Evolutionary conservation across 495 filamentous ascomycete species (phyloP), one percentile per base, ranked within the genome.

Genomic region (Lindgomyces ingoldianus): DNA sequence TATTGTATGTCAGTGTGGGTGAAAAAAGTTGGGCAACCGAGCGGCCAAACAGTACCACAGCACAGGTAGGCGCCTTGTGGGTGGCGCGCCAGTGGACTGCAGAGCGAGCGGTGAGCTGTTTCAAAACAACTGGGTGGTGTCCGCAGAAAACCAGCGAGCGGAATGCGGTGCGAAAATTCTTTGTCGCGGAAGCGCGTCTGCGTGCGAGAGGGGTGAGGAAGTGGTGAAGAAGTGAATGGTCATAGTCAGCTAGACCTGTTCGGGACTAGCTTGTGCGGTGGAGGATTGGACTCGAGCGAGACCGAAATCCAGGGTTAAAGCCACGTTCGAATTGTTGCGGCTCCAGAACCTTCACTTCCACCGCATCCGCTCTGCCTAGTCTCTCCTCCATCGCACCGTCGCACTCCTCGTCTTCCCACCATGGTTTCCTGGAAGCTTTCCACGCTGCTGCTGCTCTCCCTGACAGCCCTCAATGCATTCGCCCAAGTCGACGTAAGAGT

Each of bases 351-450:
- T 30, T 42, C 47, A 42, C 12, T 29, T 47, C 55, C 16, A 12
- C 33, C 47, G 33, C 36, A 42, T 46, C 22, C 21, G 19, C 11
- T 44, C 30, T 19, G 1, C 19, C 41, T 58, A 36, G 18, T 39
- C 19, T 50, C 39, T 8, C 36, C 26, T 60, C 49, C 45, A 47
- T 47, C 59, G 49, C 48, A 56, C 42, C 25, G 19, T 19, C 57
- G 11, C 41, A 29, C 14, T 14, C 41, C 27, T 25, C 45, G 44
- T 26, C 12, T 27, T 24, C 25, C 33, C 59, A 58, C 58, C 52
- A 92, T 92, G 89, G 85, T 86, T 77, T 85, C 86, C 75, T 81
- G 87, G 73, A 85, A 84, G 78, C 84, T 89, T 73, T 83, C 88
- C 71, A 81, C 85, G 66, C 79, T 93, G 60, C 86, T 85, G 57